A percentile compares a stretch with the other conserved stretches of the same genome.
Conservation (phyloP, 345 rosid species). For the Populus ilicifolia region DNA sequence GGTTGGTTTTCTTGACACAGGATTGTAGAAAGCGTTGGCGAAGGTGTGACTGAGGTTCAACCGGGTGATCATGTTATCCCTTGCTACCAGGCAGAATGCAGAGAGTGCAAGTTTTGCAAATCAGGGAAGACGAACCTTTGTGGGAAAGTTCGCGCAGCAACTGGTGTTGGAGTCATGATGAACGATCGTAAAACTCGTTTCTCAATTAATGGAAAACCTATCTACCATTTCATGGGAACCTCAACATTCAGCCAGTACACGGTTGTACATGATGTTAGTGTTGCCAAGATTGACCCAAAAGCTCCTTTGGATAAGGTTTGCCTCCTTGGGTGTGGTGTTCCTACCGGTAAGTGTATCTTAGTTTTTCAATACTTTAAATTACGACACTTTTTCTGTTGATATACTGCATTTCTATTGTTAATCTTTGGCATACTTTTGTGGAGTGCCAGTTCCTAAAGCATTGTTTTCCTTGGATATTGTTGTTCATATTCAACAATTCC, state of each 20-base stretch:
- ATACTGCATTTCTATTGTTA: background rate
- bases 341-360: slow-evolving; percentile 60
- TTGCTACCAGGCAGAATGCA: slow-evolving; percentile 98
- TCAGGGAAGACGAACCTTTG: slow-evolving; percentile 98
- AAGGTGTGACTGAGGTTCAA: slow-evolving; percentile 88
- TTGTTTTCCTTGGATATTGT: background rate
- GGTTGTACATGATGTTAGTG: slow-evolving; percentile 96
- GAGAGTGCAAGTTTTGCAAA: slow-evolving; percentile 95
- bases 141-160: slow-evolving; percentile 84
- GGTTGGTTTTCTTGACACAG: slow-evolving; percentile 31
- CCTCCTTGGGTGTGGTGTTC: slow-evolving; percentile 99
- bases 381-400: background rate
- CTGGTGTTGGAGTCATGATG: slow-evolving; percentile 97
- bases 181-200: slow-evolving; percentile 79
- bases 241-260: slow-evolving; percentile 98
- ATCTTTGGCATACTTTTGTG: background rate
- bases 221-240: slow-evolving; percentile 98
- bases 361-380: background rate
- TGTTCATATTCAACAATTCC: background rate
- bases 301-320: slow-evolving; percentile 98
- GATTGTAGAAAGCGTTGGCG: slow-evolving; percentile 96
- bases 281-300: slow-evolving; percentile 81
- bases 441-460: background rate
- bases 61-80: slow-evolving; percentile 97
- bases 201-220: slow-evolving; percentile 78